Evolutionary conservation across 2,329 filamentous ascomycete species (phyloP), one percentile per base, ranked within the genome.

Genomic region (Pseudogymnoascus verrucosus): DNA sequence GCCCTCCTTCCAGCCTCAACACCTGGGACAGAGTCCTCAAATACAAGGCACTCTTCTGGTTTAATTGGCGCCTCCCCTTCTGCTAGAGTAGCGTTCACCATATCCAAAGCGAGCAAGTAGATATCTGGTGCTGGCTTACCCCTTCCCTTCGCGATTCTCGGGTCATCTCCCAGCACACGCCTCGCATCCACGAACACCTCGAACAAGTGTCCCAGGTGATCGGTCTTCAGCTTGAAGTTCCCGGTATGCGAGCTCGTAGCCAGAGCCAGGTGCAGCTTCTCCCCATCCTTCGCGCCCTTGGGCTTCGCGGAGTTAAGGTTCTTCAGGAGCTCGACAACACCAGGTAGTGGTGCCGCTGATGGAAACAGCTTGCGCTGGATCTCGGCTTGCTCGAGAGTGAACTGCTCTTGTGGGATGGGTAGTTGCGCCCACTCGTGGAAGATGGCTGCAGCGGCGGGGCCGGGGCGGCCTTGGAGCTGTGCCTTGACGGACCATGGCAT

Each of bases 401-500:
- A 96, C 71, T 95, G 82, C 8, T 89, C 86, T 1, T 79, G 75
- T 0, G 85, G 75, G 69, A 97, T 89, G 68, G 93, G 91, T 19
- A 98, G 85, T 71, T 93, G 78, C 1, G 93, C 92, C 93, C 93
- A 98, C 61, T 88, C 80, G 72, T 88, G 83, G 76, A 90, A 88
- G 73, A 90, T 86, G 63, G 80, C 78, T 66, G 76, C 76, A 4
- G 87, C 82, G 1, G 67, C 51, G 4, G 69, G 64, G 7, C 68
- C 71, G 2, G 73, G 71, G 1, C 71, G 68, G 21, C 73, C 73
- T 70, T 73, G 66, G 12, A 98, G 80, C 76, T 91, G 89, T 8
- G 95, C 93, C 80, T 98, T 98, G 78, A 99, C 86, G 66, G 85
- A 86, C 95, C 95, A 98, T 0, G 95, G 93, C n/a, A 98, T 80